Evolutionary conservation across 495 filamentous ascomycete genomes (phyloP).

Genomic region (Geopyxis carbonaria): DNA sequence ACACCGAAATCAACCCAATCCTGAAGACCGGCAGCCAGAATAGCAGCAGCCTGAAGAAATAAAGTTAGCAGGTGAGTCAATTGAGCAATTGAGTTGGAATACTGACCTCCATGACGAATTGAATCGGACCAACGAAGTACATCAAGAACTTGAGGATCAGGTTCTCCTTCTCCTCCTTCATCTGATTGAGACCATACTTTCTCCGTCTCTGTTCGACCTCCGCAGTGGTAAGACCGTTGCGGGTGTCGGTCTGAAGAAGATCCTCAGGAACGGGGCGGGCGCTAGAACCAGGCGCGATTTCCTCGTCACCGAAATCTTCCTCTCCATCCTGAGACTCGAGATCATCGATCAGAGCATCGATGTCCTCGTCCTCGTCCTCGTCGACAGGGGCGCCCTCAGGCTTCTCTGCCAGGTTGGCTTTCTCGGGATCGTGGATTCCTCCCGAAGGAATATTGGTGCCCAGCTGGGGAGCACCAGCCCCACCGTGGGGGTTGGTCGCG

Average conservation of each 20-base stretch:
- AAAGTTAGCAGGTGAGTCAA: slow-evolving; percentile 8
- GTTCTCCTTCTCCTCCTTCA: slow-evolving; percentile 81
- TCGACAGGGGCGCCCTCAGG: slow-evolving; percentile 28
- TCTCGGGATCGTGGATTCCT: slow-evolving; percentile 23
- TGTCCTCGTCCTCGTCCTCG: slow-evolving; percentile 54
- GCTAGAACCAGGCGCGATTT: slow-evolving; percentile 30
- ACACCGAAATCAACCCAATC: slow-evolving; percentile 74
- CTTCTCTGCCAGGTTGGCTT: slow-evolving; percentile 16
- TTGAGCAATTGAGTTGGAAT: slow-evolving; percentile 3
- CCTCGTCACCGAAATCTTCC: slow-evolving; percentile 40
- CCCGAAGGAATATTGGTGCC: slow-evolving; percentile 22
- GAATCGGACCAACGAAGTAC: slow-evolving; percentile 80
- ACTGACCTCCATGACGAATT: slow-evolving; percentile 84
- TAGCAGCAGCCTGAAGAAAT: slow-evolving; percentile 41
- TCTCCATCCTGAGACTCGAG: slow-evolving; percentile 59
- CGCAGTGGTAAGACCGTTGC: slow-evolving; percentile 44
- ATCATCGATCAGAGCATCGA: slow-evolving; percentile 67
- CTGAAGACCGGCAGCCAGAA: slow-evolving; percentile 62
- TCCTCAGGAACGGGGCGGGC: slow-evolving; percentile 44
- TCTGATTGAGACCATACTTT: slow-evolving; percentile 71
- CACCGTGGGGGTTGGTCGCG: slow-evolving; percentile 8
- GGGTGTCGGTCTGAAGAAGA: slow-evolving; percentile 52
- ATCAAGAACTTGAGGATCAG: slow-evolving; percentile 65
- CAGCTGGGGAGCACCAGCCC: slow-evolving; percentile 16
- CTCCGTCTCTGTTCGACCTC: slow-evolving; percentile 53